Conservation (phyloP, 805 yeast genomes). For the Millerago galiae region DNA sequence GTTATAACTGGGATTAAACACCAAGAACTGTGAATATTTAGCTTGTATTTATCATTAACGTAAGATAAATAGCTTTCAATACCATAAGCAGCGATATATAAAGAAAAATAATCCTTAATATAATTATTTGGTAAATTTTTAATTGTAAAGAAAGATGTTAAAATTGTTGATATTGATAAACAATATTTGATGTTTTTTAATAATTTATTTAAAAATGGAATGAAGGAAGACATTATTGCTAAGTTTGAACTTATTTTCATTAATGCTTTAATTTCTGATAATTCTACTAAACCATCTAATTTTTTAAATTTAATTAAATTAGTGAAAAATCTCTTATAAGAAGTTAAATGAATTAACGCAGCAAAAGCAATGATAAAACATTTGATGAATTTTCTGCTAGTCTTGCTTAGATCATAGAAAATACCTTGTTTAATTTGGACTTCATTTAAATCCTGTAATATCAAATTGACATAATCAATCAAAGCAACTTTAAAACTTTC, state of each 20-base stretch:
- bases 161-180: neutral
- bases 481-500: slow-evolving; percentile 2
- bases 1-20: slow-evolving; percentile 13
- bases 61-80: slow-evolving; percentile 7
- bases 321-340: slow-evolving; percentile 4
- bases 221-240: slow-evolving; percentile 1
- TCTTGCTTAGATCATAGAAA: neutral
- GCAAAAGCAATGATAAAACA: slow-evolving; percentile 10
- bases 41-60: neutral
- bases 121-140: slow-evolving; percentile 12
- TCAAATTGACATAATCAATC: slow-evolving; percentile 1
- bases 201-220: slow-evolving; percentile 1
- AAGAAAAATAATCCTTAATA: slow-evolving; percentile 10
- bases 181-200: neutral
- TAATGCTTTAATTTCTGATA: neutral
- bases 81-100: slow-evolving; percentile 11
- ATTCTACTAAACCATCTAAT: neutral
- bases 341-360: slow-evolving; percentile 1
- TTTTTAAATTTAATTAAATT: slow-evolving; percentile 1
- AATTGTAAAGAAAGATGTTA: slow-evolving; percentile 4
- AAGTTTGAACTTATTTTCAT: slow-evolving; percentile 1
- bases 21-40: slow-evolving; percentile 8
- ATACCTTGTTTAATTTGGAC: neutral
- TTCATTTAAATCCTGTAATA: slow-evolving; percentile 1
- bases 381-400: slow-evolving; percentile 7